These are phyloP conservation scores for Neonectria punicea DNA, from an alignment of 2,329 filamentous ascomycete species.

Conservation along the genomic window DNA sequence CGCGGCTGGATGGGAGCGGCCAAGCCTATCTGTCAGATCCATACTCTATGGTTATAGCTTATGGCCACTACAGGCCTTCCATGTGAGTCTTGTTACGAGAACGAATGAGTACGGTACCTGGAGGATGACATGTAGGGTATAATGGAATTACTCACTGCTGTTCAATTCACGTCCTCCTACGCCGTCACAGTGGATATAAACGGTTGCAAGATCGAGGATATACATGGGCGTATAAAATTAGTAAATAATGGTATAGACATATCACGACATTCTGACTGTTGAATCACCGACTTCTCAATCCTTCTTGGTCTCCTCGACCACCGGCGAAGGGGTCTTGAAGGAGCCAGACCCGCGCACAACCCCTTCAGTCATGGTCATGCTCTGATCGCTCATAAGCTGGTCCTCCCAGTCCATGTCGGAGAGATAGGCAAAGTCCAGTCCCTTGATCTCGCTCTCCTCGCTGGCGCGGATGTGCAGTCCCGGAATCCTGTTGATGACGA, in stretches of 20 bases:
- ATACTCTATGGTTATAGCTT: not conserved
- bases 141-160: too few relatives aligned
- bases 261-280: too few relatives aligned
- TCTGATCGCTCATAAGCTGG: conserved; percentile 28
- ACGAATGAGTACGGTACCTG: too few relatives aligned
- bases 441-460: conserved; percentile 64
- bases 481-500: conserved; percentile 67
- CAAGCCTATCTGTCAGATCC: not conserved
- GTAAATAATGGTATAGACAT: too few relatives aligned
- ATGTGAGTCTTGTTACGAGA: not conserved
- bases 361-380: conserved; percentile 33
- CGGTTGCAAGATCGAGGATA: too few relatives aligned
- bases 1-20: not conserved
- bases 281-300: not conserved
- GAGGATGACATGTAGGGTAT: too few relatives aligned
- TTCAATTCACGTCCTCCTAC: too few relatives aligned
- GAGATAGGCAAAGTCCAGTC: conserved; percentile 56
- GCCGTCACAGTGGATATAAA: too few relatives aligned
- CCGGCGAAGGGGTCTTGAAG: conserved; percentile 9
- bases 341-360: conserved; percentile 20
- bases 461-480: conserved; percentile 64
- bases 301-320: conserved; percentile 27
- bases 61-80: not conserved
- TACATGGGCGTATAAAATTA: too few relatives aligned
- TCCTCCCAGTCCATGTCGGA: conserved; percentile 43